phyloP scores from a whole-genome alignment of 371 early-diverging fungal species.

The Syncephalis fuscata region DNA sequence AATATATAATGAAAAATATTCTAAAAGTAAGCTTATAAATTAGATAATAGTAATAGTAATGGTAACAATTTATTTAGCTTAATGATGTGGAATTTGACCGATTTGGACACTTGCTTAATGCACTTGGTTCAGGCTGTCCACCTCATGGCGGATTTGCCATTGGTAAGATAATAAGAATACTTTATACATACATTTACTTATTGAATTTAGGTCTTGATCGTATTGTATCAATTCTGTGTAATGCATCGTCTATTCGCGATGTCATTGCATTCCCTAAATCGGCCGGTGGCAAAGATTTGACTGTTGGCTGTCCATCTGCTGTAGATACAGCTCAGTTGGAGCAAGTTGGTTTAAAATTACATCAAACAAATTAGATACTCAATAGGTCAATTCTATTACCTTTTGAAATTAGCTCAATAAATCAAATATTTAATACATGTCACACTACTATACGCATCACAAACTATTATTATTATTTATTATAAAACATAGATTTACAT shows the following conservation, averaged over 20 bases:
- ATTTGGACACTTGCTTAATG: constrained; percentile 70
- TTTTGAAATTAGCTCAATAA: too few species aligned
- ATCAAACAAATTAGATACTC: too few species aligned
- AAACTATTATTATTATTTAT: too few species aligned
- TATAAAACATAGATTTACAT: too few species aligned
- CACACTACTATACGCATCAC: too few species aligned
- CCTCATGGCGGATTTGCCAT: constrained; percentile 87
- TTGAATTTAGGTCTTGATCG: constrained; percentile 51
- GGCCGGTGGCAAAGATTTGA: constrained; percentile 62
- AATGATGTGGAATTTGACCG: constrained; percentile 25
- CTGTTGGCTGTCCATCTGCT: constrained; percentile 56
- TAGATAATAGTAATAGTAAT: neutral
- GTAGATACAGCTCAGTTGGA: neutral
- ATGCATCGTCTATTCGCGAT: constrained; percentile 59
- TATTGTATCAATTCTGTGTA: constrained; percentile 58
- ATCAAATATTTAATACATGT: too few species aligned
- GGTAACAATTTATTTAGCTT: constrained; percentile 10
- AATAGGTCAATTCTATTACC: too few species aligned
- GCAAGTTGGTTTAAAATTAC: too few species aligned
- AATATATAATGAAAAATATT: constrained; percentile 49
- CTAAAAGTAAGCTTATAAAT: constrained; percentile 22
- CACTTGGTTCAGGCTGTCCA: constrained; percentile 72
- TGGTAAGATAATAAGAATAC: constrained; percentile 17
- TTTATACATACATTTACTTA: neutral
- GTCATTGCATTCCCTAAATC: constrained; percentile 91